Percentiles rank a stretch among this genome's conserved stretches.
phyloP scores from a whole-genome alignment of 768 basidiomycete species.

The Hygrophoropsis aurantiaca region DNA sequence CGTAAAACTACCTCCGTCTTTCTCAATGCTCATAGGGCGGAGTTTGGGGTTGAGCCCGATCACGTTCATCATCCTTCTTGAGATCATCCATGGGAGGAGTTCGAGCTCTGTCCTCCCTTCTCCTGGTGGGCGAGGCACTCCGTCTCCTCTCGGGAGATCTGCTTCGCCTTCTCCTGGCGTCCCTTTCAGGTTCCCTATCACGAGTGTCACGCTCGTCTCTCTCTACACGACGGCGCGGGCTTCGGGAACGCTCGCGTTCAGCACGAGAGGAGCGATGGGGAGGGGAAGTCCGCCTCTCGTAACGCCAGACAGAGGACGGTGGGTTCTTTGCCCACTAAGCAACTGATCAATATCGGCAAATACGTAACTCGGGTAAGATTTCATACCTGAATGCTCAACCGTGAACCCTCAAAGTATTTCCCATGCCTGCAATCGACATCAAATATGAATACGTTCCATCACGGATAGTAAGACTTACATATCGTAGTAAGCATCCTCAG shows the following conservation, averaged over 20 bases:
- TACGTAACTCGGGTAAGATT: background rate
- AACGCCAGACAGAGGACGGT: conserved; percentile 81
- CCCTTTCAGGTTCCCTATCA: conserved; percentile 28
- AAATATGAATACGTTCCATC: too few relatives aligned
- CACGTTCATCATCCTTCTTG: conserved; percentile 49
- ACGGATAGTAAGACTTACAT: conserved; percentile 50
- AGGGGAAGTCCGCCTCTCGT: conserved; percentile 56
- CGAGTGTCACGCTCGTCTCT: conserved; percentile 37
- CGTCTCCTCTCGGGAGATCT: conserved; percentile 47
- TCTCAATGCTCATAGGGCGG: conserved; percentile 59
- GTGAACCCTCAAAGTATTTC: conserved; percentile 68
- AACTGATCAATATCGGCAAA: background rate
- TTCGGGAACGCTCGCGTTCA: conserved; percentile 50
- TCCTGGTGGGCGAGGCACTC: conserved; percentile 44
- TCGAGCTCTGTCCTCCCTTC: conserved; percentile 48
- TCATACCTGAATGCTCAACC: conserved; percentile 72
- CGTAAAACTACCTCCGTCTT: background rate
- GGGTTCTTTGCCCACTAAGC: conserved; percentile 79
- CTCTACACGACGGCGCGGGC: conserved; percentile 46
- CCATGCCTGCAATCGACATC: conserved; percentile 57
- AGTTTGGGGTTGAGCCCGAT: conserved; percentile 47
- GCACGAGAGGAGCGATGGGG: conserved; percentile 36
- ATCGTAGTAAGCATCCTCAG: conserved; percentile 82
- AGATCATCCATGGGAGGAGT: conserved; percentile 47
- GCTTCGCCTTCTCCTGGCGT: conserved; percentile 47